Conservation (phyloP, 73 alveolate genomes). For the Urostyla sp. region DNA sequence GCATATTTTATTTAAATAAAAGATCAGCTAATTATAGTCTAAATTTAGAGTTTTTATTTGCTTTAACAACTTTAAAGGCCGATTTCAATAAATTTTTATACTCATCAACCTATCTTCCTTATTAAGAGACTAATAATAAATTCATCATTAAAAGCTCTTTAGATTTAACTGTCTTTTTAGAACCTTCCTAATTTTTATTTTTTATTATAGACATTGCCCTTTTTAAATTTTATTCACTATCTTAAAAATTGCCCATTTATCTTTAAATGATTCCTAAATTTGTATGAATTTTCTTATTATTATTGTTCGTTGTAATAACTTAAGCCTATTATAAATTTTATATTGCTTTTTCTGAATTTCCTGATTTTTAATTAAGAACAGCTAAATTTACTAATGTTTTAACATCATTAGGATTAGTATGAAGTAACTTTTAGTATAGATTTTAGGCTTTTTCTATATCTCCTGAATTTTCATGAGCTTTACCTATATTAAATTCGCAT, state of each 20-base stretch:
- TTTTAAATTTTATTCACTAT: not conserved
- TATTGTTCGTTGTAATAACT: slow-evolving; percentile 27
- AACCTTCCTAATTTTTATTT: too few relatives aligned
- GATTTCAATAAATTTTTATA: not conserved
- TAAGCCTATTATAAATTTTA: slow-evolving; percentile 14
- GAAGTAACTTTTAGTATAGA: not conserved
- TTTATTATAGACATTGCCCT: not conserved
- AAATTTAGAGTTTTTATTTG: slow-evolving; percentile 10
- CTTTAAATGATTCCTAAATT: slow-evolving; percentile 26
- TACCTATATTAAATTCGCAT: slow-evolving; percentile 19
- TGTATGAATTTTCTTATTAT: slow-evolving; percentile 30
- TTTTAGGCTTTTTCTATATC: not conserved
- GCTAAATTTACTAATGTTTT: slow-evolving; percentile 31
- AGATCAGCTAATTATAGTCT: slow-evolving; percentile 28
- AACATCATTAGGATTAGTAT: slow-evolving; percentile 1
- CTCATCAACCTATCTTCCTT: not conserved
- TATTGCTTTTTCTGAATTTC: slow-evolving; percentile 4
- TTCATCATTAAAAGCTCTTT: slow-evolving; percentile 11
- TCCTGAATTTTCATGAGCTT: slow-evolving; percentile 4
- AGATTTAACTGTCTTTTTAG: not conserved
- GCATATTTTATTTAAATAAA: too few relatives aligned
- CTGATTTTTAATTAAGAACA: slow-evolving; percentile 1
- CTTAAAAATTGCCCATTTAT: slow-evolving; percentile 18
- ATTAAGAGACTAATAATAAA: not conserved
- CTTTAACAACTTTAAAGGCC: not conserved